Evolutionary conservation across 108 stramenopile genomes (phyloP).

Genomic region (Schizochytrium sp.): DNA sequence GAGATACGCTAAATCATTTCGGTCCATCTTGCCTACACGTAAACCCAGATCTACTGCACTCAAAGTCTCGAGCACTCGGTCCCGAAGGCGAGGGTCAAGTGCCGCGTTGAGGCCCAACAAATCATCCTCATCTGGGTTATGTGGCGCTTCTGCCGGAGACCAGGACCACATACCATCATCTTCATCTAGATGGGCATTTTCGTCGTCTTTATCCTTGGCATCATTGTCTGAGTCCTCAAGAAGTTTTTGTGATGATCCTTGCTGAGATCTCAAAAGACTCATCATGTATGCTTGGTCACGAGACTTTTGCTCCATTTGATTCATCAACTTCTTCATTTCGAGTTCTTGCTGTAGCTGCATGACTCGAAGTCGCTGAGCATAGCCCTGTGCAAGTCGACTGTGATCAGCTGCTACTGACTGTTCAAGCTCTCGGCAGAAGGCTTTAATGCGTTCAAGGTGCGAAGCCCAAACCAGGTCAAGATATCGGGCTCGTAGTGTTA

Average conservation of each 20-base stretch:
- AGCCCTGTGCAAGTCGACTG: background rate
- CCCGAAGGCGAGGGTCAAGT: background rate
- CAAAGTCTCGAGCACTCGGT: background rate
- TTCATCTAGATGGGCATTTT: background rate
- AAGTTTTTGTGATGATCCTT: background rate
- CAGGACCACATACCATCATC: background rate
- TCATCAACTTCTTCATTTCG: background rate
- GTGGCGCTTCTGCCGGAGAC: background rate
- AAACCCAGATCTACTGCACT: background rate
- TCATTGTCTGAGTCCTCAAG: background rate
- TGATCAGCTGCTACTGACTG: background rate
- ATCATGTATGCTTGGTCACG: background rate
- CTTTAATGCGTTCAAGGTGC: conserved; percentile 25
- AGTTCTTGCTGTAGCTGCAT: background rate
- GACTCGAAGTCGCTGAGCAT: conserved; percentile 3
- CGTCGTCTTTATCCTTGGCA: background rate
- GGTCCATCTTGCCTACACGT: background rate
- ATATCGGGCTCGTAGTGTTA: conserved; percentile 7
- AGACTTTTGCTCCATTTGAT: background rate
- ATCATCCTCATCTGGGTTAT: background rate
- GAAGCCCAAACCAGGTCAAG: conserved; percentile 31
- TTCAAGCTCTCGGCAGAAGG: background rate
- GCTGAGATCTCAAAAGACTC: background rate
- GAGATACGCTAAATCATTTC: conserved; percentile 17
- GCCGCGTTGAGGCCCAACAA: background rate